phyloP scores from a whole-genome alignment of 208 protist species.

The Leishmania amazonensis region DNA sequence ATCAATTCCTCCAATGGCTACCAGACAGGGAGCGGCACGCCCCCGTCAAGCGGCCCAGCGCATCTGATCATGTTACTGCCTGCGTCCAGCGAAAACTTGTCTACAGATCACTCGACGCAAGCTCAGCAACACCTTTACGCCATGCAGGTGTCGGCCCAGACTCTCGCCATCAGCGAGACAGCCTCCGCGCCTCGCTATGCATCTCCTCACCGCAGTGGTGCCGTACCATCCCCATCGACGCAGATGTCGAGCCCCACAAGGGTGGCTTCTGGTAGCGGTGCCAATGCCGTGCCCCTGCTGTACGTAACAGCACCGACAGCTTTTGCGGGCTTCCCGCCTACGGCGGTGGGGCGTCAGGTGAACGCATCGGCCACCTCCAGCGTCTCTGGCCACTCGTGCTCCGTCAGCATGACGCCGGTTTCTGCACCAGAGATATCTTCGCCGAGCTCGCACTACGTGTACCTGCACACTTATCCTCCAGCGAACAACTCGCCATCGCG shows the following conservation, averaged over 20 bases:
- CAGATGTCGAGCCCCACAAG: background rate
- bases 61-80: background rate
- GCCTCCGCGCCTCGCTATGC: background rate
- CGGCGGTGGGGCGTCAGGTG: background rate
- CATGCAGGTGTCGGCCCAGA: background rate
- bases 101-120: background rate
- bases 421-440: background rate
- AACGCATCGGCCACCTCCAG: background rate
- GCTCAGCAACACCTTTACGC: background rate
- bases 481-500: background rate
- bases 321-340: background rate
- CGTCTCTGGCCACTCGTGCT: background rate
- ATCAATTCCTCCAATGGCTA: background rate
- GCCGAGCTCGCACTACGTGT: conserved; percentile 3
- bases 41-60: background rate
- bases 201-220: background rate
- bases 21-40: background rate
- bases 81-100: background rate
- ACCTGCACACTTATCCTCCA: background rate
- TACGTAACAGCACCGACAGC: conserved; percentile 1
- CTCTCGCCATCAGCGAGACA: background rate
- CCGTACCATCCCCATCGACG: background rate
- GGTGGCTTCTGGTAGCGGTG: background rate
- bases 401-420: background rate
- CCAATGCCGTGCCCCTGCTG: background rate